Base-by-base conservation (phyloP, 306 rosid genomes). In the Vicia faba region DNA sequence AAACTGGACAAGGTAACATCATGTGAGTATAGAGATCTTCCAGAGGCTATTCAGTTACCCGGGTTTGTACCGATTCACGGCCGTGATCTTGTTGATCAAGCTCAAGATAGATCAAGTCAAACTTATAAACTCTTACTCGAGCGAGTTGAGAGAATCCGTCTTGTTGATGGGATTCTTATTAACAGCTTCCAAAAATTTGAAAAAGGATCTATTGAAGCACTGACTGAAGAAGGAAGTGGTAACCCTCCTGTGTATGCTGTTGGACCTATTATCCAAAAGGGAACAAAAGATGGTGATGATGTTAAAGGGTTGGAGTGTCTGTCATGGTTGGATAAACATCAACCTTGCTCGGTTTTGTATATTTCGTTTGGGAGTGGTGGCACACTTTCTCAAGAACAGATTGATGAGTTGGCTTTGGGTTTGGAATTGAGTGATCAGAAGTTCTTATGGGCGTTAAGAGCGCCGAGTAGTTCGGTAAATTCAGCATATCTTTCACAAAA, bases 311-410 rank as follows among this genome's bases (percentile, higher is more conserved):
- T 50, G 50, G 71, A 67, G 40, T 76, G 65, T 29, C 3, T 66
- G 1, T 4, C 4, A 46, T 81, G 81, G 81, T 62, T 81, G 70
- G 76, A 81, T n/a, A 54, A 31, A 20, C 79, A 81, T 0, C 19
- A 62, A 10, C 28, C 13, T 4, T 55, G 44, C 41, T 76, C 81
- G 0, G 82, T 81, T 26, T 11, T 81, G 60, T 78, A 26, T 71
- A 68, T 82, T 3, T 71, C 79, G 8, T 80, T 76, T 45, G 81
- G 84, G 26, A 68, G 73, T n/a, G 73, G 54, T 10, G 73, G 73
- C 7, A 68, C 73, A 23, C 26, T 68, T 45, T 66, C 60, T 31
- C 60, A 11, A 11, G 60, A 66, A 49, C 60, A 66, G 35, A 11
- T 33, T 49, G 4, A 10, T 18, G 71, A 66, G 46, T 9, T 66